These are phyloP conservation scores for Camellia oleifera DNA, from an alignment of 179 eudicot species.

Conservation along the genomic window DNA sequence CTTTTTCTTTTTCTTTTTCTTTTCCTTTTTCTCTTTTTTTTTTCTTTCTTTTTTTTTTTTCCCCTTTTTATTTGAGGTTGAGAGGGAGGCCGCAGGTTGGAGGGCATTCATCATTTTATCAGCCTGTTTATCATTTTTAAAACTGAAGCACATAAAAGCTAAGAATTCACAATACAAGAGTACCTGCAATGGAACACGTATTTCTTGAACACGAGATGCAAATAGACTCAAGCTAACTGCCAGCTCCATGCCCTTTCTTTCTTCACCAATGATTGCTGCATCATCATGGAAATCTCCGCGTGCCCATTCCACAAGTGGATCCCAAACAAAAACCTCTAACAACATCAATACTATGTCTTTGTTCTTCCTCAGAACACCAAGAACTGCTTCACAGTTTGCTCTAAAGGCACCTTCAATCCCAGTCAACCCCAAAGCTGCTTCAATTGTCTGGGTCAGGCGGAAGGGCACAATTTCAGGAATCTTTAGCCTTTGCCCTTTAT, in stretches of 20 bases:
- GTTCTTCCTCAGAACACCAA: constrained; percentile 77
- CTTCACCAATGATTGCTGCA: constrained; percentile 98
- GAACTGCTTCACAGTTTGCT: constrained; percentile 93
- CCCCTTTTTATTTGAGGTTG: neutral
- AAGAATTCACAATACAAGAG: constrained; percentile 1
- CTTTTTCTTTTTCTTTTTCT: neutral
- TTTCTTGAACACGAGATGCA: constrained; percentile 99
- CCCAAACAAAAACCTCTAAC: constrained; percentile 97
- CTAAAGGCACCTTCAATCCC: constrained; percentile 95
- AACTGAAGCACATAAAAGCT: neutral
- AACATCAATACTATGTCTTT: constrained; percentile 92
- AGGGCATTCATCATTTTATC: neutral
- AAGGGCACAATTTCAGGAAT: constrained; percentile 99
- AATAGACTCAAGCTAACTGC: constrained; percentile 99
- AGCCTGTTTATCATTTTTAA: neutral
- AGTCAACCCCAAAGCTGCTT: constrained; percentile 92
- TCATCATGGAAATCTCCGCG: constrained; percentile 99
- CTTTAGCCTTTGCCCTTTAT: constrained; percentile 92
- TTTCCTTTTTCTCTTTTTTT: neutral
- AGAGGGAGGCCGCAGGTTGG: neutral
- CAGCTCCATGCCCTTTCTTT: constrained; percentile 99
- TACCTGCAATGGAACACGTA: constrained; percentile 98
- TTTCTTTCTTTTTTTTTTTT: neutral
- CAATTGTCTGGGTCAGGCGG: constrained; percentile 96
- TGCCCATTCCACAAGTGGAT: constrained; percentile 99